Evolutionary conservation across 805 yeast species (phyloP).

Genomic region (Monosporozyma servazzii): DNA sequence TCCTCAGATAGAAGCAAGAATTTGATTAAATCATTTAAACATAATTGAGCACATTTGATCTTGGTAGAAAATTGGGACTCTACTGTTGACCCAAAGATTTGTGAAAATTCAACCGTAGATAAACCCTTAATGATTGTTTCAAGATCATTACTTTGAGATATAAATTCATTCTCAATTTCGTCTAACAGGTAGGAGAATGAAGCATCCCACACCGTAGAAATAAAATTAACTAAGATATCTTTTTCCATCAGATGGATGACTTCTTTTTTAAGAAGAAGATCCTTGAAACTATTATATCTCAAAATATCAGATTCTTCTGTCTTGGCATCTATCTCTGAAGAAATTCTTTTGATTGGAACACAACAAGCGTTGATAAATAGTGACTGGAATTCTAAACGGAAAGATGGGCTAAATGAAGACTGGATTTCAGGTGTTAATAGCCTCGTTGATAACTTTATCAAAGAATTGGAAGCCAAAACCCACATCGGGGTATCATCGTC

Average conservation of each 20-base stretch:
- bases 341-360: slow-evolving; percentile 20
- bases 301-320: slow-evolving; percentile 39
- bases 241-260: slow-evolving; percentile 23
- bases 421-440: slow-evolving; percentile 7
- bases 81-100: slow-evolving; percentile 56
- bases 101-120: slow-evolving; percentile 36
- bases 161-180: slow-evolving; percentile 40
- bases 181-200: slow-evolving; percentile 53
- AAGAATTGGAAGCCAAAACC: slow-evolving; percentile 40
- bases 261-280: slow-evolving; percentile 35
- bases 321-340: slow-evolving; percentile 20
- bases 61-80: slow-evolving; percentile 38
- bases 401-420: slow-evolving; percentile 3
- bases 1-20: slow-evolving; percentile 28
- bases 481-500: slow-evolving; percentile 36
- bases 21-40: slow-evolving; percentile 45
- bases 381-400: slow-evolving; percentile 11
- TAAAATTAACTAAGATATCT: slow-evolving; percentile 34
- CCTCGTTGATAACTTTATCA: slow-evolving; percentile 30
- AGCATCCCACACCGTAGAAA: slow-evolving; percentile 44
- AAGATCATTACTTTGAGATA: slow-evolving; percentile 23
- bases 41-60: slow-evolving; percentile 40
- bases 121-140: slow-evolving; percentile 33
- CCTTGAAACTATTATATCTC: slow-evolving; percentile 37
- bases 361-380: slow-evolving; percentile 28